Base-by-base conservation (phyloP, 192 early-diverging fungal genomes). In the Funneliformis geosporum region DNA sequence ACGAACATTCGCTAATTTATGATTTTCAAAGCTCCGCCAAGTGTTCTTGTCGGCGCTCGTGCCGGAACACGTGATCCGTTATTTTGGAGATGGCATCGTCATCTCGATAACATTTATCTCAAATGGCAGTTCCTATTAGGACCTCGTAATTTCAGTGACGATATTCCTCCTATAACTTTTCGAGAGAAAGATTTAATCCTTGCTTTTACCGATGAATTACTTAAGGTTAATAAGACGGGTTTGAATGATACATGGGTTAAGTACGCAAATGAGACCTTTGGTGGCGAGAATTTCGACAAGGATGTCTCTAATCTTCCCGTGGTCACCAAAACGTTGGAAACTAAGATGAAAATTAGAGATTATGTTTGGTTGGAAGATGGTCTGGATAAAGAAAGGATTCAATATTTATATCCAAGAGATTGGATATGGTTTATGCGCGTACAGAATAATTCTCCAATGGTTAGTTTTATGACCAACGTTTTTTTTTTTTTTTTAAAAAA, bases 21-120 rank as follows among this genome's bases (percentile, higher is more conserved):
- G n/a, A n/a, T n/a, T 46, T 9, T 8, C 16, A 18, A 16, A 68
- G 67, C 33, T 39, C 27, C 40, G 9, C 67, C 67, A 69, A 69
- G 67, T 40, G 67, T 69, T 9, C 39, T 69, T 38, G 67, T 69
- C 67, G 67, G 67, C 0, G 67, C 67, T 40, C 67, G 67, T 69
- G 67, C 38, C 1, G 67, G 67, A 25, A 16, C 39, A 28, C 67
- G 67, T 40, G 67, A 69, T 69, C 67, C 67, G 16, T n/a, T 69
- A 43, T 69, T 69, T 42, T 69, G 67, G 67, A 69, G 67, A 69
- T 69, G 67, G 67, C 67, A 69, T 69, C 67, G 67, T 43, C 67
- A 69, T 40, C 11, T 69, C 6, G 67, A 69, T 25, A 42, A 42
- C n/a, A 42, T 69, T 40, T 69, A n/a, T 7, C 18, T 43, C 14